phyloP scores from a whole-genome alignment of 129 eudicot species.

The Cynara cardunculus region DNA sequence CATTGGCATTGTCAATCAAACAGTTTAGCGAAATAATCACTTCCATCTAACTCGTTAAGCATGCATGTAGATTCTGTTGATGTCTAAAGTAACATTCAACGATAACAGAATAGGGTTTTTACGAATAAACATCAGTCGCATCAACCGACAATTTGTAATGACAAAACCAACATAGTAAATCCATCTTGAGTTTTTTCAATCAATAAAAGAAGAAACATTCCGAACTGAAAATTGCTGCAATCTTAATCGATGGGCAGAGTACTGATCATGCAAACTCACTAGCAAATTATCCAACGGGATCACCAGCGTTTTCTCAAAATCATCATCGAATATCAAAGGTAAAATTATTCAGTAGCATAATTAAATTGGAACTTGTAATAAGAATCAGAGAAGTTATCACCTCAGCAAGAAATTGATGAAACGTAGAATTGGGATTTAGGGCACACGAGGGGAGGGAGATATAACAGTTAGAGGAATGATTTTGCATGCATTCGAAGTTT shows the following conservation, averaged over 20 bases:
- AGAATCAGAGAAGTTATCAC: background rate
- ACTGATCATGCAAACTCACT: background rate
- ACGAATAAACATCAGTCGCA: background rate
- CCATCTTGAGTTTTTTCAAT: background rate
- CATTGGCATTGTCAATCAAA: background rate
- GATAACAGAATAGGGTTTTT: background rate
- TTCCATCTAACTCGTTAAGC: background rate
- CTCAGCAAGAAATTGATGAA: slow-evolving; percentile 13
- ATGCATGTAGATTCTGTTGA: background rate
- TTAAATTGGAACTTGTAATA: background rate
- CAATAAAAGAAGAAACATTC: background rate
- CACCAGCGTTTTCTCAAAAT: slow-evolving; percentile 8
- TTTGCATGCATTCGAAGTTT: slow-evolving; percentile 11
- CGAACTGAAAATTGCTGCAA: background rate
- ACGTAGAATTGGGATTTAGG: slow-evolving; percentile 13
- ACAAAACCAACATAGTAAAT: background rate
- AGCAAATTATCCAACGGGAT: slow-evolving; percentile 9
- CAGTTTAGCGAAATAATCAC: background rate
- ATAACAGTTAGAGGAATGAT: slow-evolving; percentile 10
- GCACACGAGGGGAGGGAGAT: slow-evolving; percentile 9
- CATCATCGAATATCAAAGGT: background rate
- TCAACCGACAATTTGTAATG: slow-evolving; percentile 13
- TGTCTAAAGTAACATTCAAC: background rate
- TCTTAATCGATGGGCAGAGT: background rate
- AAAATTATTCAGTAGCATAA: background rate